phyloP scores from a whole-genome alignment of 2,329 filamentous ascomycete genomes.

The Paecilomyces sp. region DNA sequence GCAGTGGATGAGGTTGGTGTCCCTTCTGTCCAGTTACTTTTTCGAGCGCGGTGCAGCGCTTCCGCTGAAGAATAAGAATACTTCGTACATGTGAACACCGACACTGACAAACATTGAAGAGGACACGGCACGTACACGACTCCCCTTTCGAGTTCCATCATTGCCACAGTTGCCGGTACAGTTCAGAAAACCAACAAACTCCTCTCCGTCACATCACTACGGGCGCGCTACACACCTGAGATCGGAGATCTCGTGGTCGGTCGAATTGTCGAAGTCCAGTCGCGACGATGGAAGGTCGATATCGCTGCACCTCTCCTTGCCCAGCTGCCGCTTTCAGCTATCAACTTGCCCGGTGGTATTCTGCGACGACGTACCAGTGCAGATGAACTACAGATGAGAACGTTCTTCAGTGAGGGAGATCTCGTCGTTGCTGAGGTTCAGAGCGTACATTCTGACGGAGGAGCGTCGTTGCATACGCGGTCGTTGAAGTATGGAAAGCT shows the following conservation, averaged over 20 bases:
- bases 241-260: conserved; percentile 95
- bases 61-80: neutral
- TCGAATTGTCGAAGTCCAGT: conserved; percentile 90
- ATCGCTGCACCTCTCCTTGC: conserved; percentile 83
- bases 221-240: conserved; percentile 88
- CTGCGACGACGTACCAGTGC: conserved; percentile 86
- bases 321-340: conserved; percentile 74
- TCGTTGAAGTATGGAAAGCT: conserved; percentile 92
- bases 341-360: conserved; percentile 92
- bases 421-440: conserved; percentile 93
- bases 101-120: conserved; percentile 36
- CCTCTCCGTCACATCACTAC: conserved; percentile 80
- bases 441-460: conserved; percentile 76
- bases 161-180: conserved; percentile 83
- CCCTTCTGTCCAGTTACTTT: neutral
- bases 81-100: neutral
- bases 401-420: conserved; percentile 95
- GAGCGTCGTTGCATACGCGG: conserved; percentile 80
- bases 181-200: conserved; percentile 95
- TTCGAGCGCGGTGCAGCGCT: neutral
- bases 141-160: conserved; percentile 57
- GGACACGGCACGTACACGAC: conserved; percentile 87
- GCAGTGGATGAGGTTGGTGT: conserved; percentile 74
- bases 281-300: conserved; percentile 89
- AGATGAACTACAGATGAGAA: conserved; percentile 92